Conservation (phyloP, 352 stramenopile species). For the Phytophthora multivora region DNA sequence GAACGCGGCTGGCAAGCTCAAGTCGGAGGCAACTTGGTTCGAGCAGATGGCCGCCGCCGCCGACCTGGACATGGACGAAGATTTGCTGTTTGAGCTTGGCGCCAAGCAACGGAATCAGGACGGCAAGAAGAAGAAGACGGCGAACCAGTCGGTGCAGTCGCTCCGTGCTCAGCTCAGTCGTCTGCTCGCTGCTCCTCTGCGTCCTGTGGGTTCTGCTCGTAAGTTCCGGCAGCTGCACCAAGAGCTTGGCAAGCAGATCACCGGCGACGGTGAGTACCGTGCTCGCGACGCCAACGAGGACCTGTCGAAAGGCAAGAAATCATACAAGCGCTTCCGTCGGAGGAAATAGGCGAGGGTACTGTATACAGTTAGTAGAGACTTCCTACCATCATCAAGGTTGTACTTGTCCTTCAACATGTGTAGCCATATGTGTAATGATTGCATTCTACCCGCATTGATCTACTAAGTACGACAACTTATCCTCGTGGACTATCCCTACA, state of each 20-base stretch:
- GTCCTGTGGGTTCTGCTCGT: slow-evolving; percentile 75
- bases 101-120: slow-evolving; percentile 67
- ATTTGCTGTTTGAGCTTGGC: slow-evolving; percentile 69
- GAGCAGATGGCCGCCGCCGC: slow-evolving; percentile 83
- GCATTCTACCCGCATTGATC: background rate
- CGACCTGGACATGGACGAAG: slow-evolving; percentile 83
- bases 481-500: background rate
- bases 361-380: background rate
- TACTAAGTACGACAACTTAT: slow-evolving; percentile 18
- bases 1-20: slow-evolving; percentile 74
- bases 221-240: slow-evolving; percentile 86
- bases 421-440: slow-evolving; percentile 16
- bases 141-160: slow-evolving; percentile 56
- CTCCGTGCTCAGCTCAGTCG: slow-evolving; percentile 62
- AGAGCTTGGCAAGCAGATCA: slow-evolving; percentile 70
- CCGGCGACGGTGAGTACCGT: slow-evolving; percentile 75
- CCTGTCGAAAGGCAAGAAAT: slow-evolving; percentile 78
- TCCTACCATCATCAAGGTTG: background rate
- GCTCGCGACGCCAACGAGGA: slow-evolving; percentile 77
- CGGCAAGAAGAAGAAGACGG: slow-evolving; percentile 51
- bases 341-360: slow-evolving; percentile 33
- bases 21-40: slow-evolving; percentile 87
- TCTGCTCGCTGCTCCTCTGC: slow-evolving; percentile 63
- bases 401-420: background rate
- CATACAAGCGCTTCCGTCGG: slow-evolving; percentile 84